A percentile compares a stretch with the other conserved stretches of the same genome.
Evolutionary conservation across 352 stramenopile species (phyloP).

Genomic region (Blastocystis sp.): DNA sequence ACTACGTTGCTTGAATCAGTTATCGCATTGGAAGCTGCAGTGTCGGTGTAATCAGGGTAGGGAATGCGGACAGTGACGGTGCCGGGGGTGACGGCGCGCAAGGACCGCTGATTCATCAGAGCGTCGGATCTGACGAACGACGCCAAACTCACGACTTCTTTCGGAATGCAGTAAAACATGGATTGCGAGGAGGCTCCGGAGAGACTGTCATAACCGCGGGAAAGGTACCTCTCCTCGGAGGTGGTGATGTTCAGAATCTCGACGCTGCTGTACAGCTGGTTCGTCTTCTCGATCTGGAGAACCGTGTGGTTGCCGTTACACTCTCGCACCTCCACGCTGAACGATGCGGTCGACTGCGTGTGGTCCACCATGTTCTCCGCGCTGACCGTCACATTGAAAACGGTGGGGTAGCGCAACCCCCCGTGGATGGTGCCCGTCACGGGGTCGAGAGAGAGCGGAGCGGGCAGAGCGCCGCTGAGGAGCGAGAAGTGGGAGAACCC

Average conservation of each 20-base stretch:
- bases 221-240: not conserved
- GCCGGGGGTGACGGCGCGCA: not conserved
- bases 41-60: not conserved
- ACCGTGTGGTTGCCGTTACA: not conserved
- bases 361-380: constrained; percentile 53
- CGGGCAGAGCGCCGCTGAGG: not conserved
- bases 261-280: not conserved
- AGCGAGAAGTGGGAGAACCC: constrained; percentile 61
- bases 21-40: not conserved
- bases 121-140: not conserved
- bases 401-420: not conserved
- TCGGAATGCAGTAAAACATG: constrained; percentile 26
- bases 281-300: not conserved
- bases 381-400: constrained; percentile 11
- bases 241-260: not conserved
- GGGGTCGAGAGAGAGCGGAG: constrained; percentile 11
- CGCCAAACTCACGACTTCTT: not conserved
- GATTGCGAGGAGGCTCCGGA: not conserved
- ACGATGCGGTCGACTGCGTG: not conserved
- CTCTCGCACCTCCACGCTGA: not conserved
- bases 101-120: not conserved
- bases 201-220: not conserved
- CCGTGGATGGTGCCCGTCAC: not conserved
- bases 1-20: too few species aligned
- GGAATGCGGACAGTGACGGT: not conserved